A percentile compares a stretch with the other conserved stretches of the same genome.
Conservation (phyloP, 2,329 filamentous ascomycete species). For the Calonectria henricotiae region DNA sequence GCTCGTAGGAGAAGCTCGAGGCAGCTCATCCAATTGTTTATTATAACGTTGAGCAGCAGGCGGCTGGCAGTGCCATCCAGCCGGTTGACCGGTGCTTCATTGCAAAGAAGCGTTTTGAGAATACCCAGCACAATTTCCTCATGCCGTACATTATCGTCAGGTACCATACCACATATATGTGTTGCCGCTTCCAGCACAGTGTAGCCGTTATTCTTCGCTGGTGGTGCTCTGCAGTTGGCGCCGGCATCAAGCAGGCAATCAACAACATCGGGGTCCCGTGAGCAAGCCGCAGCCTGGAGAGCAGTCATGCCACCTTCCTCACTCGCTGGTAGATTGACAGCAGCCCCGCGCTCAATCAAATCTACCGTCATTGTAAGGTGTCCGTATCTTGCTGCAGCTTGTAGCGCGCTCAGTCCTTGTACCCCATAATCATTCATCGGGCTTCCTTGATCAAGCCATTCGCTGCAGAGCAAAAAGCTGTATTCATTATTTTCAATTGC, state of each 20-base stretch:
- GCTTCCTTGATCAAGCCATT: slow-evolving; percentile 2
- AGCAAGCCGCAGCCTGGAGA: slow-evolving; percentile 8
- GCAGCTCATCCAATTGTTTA: background rate
- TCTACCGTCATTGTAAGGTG: background rate
- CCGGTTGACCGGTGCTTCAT: slow-evolving; percentile 6
- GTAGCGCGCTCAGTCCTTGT: slow-evolving; percentile 13
- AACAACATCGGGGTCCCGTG: background rate
- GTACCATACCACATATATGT: too few species aligned
- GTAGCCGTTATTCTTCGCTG: background rate
- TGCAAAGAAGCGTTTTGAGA: slow-evolving; percentile 5
- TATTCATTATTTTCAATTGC: too few species aligned
- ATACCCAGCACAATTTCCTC: background rate
- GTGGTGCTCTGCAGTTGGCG: slow-evolving; percentile 9
- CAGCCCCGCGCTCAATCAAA: slow-evolving; percentile 16
- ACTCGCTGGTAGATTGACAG: slow-evolving; percentile 24
- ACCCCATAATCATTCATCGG: slow-evolving; percentile 24
- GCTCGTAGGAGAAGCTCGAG: background rate
- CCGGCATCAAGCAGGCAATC: slow-evolving; percentile 30
- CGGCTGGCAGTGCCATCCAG: background rate
- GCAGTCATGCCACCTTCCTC: slow-evolving; percentile 8
- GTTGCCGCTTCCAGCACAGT: slow-evolving; percentile 16
- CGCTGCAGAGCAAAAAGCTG: background rate
- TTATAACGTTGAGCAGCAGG: background rate
- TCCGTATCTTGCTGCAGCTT: background rate
- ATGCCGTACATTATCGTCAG: too few species aligned